These are phyloP conservation scores for Elsinoe perseae DNA, from an alignment of 2,329 filamentous ascomycete genomes.

Conservation along the genomic window DNA sequence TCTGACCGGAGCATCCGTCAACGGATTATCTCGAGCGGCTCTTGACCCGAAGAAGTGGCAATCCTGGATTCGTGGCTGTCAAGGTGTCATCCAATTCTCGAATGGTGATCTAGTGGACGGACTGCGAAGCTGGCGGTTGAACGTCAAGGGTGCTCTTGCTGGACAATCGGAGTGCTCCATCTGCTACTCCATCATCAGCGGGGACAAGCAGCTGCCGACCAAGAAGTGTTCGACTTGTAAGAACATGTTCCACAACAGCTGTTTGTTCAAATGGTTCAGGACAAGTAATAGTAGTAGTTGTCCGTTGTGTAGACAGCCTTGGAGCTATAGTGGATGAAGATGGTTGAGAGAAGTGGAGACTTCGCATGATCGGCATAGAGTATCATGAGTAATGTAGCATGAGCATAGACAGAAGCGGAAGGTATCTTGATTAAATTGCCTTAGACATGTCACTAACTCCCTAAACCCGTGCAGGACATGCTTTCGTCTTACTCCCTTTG, in stretches of 20 bases:
- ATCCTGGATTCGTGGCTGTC: constrained; percentile 77
- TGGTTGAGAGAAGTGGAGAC: too few relatives aligned
- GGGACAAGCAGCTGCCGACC: constrained; percentile 81
- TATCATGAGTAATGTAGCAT: neutral
- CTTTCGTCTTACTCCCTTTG: too few relatives aligned
- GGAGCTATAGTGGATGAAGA: constrained; percentile 48
- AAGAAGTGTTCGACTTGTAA: constrained; percentile 89
- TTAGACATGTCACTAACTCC: neutral
- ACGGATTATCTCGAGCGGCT: constrained; percentile 72
- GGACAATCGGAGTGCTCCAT: constrained; percentile 94
- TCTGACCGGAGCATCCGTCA: constrained; percentile 67
- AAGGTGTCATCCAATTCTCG: constrained; percentile 64
- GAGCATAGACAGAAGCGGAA: neutral
- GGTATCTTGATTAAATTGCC: too few relatives aligned
- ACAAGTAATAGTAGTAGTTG: constrained; percentile 86
- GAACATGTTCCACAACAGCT: constrained; percentile 83
- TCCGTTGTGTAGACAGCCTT: constrained; percentile 84
- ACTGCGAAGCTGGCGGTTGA: constrained; percentile 73
- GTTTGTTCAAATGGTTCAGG: constrained; percentile 96
- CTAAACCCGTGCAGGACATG: too few relatives aligned
- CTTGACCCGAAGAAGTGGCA: constrained; percentile 90
- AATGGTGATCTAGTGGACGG: constrained; percentile 86
- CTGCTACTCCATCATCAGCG: constrained; percentile 89
- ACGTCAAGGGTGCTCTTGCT: constrained; percentile 80
- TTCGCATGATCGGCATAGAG: neutral